phyloP scores from a whole-genome alignment of 1,139 yeast species.

The Casaregolazyma suthepensis region DNA sequence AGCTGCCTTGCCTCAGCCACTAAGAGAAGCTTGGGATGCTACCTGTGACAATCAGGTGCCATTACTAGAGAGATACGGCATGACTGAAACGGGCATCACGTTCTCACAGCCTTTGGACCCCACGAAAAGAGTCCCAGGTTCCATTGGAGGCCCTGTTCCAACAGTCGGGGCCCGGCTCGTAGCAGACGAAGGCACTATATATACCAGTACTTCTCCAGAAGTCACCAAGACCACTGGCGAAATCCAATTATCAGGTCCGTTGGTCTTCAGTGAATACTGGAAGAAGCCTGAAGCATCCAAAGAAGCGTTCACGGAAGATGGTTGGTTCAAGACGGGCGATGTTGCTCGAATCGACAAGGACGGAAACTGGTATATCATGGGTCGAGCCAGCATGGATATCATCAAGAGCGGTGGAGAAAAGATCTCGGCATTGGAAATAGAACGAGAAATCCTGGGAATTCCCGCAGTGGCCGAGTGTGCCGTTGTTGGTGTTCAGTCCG shows the following conservation, averaged over 20 bases:
- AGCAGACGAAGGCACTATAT: slow-evolving; percentile 24
- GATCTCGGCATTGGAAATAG: slow-evolving; percentile 35
- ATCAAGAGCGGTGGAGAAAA: slow-evolving; percentile 36
- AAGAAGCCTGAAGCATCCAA: slow-evolving; percentile 31
- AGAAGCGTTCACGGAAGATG: slow-evolving; percentile 27
- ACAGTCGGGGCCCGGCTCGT: slow-evolving; percentile 30
- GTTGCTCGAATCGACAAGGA: slow-evolving; percentile 29
- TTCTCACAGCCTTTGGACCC: slow-evolving; percentile 32
- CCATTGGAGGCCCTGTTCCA: slow-evolving; percentile 35
- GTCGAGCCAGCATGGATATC: slow-evolving; percentile 36
- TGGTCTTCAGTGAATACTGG: slow-evolving; percentile 32
- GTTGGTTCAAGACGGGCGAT: slow-evolving; percentile 37
- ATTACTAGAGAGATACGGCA: slow-evolving; percentile 34
- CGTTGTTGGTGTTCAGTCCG: slow-evolving; percentile 32
- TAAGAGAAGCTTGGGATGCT: slow-evolving; percentile 30
- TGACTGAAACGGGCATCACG: slow-evolving; percentile 37
- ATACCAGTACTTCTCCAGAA: slow-evolving; percentile 20
- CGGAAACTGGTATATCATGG: slow-evolving; percentile 31
- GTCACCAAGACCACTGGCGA: slow-evolving; percentile 25
- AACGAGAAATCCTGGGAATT: slow-evolving; percentile 33
- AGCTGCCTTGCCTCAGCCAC: slow-evolving; percentile 34
- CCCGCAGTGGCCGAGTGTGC: slow-evolving; percentile 30
- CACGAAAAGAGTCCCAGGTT: slow-evolving; percentile 25
- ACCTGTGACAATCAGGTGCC: slow-evolving; percentile 30
- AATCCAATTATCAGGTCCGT: slow-evolving; percentile 31